Evolutionary conservation across 805 yeast genomes (phyloP), one percentile per base, ranked within the genome.

Genomic region (Nematodospora valgi): DNA sequence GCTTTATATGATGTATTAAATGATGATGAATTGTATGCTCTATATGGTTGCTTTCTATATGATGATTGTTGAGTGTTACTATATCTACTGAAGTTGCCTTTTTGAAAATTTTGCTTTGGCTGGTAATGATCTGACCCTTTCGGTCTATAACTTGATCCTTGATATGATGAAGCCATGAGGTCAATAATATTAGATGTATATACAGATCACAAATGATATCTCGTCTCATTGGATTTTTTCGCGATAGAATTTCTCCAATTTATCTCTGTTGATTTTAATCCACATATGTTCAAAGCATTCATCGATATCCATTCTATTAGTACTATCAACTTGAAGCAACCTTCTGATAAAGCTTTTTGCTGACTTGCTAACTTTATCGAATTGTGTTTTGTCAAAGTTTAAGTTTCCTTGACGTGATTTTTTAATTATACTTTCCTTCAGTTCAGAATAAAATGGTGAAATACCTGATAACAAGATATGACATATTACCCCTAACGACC

Each of bases 401-500:
- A 77, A 45, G 17, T 50, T 48, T 1, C 79, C 79, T 4, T 26
- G 34, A 36, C 54, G 59, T 0, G 73, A 74, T 46, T 11, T 27
- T 9, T 23, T 34, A 13, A 34, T 23, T n/a, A 32, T 21, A n/a
- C 21, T 14, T 0, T 72, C 74, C 48, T 14, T 25, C 10, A 21
- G 30, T 13, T 68, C 58, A 33, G 68, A 64, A 2, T 72, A 76
- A 46, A 80, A 80, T 5, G 86, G 86, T 0, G 86, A 79, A 2
- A 77, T 64, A 0, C 85, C 86, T 26, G 80, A 76, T 11, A 80
- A 54, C 54, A 81, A 55, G 9, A 80, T 76, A 53, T 78, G 78
- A 4, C 70, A 48, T 11, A 80, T 70, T 0, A 81, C 71, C 0
- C 87, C 87, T 4, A 81, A 46, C 1, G 87, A 80, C 88, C 87